Conservation (phyloP, 306 rosid genomes). For the Quercus gilva region DNA sequence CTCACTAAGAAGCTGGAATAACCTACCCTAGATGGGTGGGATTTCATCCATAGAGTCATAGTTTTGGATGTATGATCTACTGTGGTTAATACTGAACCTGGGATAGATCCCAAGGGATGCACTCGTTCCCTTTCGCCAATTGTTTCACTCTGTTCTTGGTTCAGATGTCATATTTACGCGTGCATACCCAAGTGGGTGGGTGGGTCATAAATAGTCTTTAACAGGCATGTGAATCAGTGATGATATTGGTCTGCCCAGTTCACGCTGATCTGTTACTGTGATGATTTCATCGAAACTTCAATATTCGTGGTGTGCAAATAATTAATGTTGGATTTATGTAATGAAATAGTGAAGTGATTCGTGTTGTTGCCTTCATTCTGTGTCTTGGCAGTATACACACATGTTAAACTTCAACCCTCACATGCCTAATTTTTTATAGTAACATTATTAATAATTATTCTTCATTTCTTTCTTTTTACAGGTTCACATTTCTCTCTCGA, state of each 20-base stretch:
- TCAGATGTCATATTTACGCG: background rate
- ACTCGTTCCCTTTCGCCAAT: background rate
- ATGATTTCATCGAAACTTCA: background rate
- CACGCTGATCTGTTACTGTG: background rate
- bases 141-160: background rate
- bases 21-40: background rate
- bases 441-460: background rate
- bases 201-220: background rate
- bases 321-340: no score
- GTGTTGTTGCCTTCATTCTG: no score
- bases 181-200: background rate
- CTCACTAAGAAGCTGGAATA: background rate
- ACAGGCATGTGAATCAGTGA: background rate
- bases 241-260: background rate
- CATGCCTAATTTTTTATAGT: background rate
- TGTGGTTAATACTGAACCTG: background rate
- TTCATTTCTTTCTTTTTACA: slow-evolving; percentile 9
- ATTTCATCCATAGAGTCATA: background rate
- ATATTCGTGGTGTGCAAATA: background rate
- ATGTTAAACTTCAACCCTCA: background rate
- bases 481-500: slow-evolving; percentile 18
- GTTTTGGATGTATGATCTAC: background rate
- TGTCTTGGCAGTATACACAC: no score
- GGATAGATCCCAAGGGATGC: background rate
- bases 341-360: no score